Percentiles rank a stretch among this genome's conserved stretches.
phyloP scores from a whole-genome alignment of 495 filamentous ascomycete genomes.

The Wilcoxina mikolae region DNA sequence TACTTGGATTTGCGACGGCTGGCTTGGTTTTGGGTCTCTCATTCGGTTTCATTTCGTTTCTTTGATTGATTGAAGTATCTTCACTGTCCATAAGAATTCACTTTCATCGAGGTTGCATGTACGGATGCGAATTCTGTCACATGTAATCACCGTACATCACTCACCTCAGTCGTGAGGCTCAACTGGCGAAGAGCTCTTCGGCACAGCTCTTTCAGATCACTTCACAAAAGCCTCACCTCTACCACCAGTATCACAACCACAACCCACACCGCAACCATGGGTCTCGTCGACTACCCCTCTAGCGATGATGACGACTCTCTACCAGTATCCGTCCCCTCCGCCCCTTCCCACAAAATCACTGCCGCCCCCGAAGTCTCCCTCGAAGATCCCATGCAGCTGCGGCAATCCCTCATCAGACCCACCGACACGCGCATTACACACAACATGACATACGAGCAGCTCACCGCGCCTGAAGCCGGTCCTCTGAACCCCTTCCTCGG shows the following conservation, averaged over 20 bases:
- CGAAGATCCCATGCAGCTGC: constrained; percentile 28
- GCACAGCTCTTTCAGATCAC: neutral
- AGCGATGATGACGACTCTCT: constrained; percentile 22
- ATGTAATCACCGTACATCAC: no score
- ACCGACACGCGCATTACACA: constrained; percentile 17
- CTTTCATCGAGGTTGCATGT: no score
- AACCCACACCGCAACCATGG: constrained; percentile 4
- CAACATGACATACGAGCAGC: constrained; percentile 45
- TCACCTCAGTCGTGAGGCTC: neutral
- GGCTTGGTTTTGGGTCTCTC: no score
- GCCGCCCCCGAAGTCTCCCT: constrained; percentile 29
- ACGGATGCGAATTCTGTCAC: no score
- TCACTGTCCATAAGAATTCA: no score
- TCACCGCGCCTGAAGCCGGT: constrained; percentile 52
- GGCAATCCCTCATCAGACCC: constrained; percentile 26
- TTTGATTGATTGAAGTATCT: no score
- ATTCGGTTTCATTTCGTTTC: no score
- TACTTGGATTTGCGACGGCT: no score
- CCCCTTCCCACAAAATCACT: constrained; percentile 15
- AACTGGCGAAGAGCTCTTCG: neutral
- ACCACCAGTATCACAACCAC: neutral
- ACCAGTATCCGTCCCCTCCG: constrained; percentile 8
- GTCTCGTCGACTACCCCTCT: constrained; percentile 24
- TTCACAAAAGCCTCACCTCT: neutral
- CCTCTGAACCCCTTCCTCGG: constrained; percentile 68